These are phyloP conservation scores for Aspergillus felis DNA, from an alignment of 2,329 filamentous ascomycete species.

Conservation along the genomic window DNA sequence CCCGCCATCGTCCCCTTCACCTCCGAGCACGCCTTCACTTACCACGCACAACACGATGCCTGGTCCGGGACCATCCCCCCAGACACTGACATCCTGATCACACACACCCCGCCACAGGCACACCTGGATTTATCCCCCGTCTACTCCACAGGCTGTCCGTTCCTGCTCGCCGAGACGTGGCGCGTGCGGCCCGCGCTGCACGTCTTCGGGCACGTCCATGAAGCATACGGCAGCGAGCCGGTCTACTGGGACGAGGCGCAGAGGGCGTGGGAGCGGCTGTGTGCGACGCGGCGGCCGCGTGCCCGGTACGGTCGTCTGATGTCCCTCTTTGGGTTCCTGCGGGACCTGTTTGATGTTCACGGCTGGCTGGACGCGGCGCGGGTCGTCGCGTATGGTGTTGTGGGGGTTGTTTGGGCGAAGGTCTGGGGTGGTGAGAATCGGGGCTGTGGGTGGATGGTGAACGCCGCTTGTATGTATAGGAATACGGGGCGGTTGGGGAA, in stretches of 20 bases:
- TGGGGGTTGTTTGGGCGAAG: constrained; percentile 57
- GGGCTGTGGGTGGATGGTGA: constrained; percentile 52
- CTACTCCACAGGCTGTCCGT: constrained; percentile 65
- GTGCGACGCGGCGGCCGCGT: constrained; percentile 34
- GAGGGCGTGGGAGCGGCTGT: constrained; percentile 64
- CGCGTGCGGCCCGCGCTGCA: constrained; percentile 70
- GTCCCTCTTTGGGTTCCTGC: constrained; percentile 25
- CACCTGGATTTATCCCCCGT: constrained; percentile 58
- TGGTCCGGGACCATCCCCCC: constrained; percentile 69
- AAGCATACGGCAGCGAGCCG: constrained; percentile 64
- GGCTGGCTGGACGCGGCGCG: constrained; percentile 48
- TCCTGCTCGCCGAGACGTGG: constrained; percentile 68
- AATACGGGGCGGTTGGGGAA: constrained; percentile 35
- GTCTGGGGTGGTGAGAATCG: constrained; percentile 54
- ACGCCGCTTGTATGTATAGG: constrained; percentile 51
- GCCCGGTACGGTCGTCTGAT: constrained; percentile 21
- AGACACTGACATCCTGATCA: constrained; percentile 73
- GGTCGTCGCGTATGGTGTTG: constrained; percentile 51
- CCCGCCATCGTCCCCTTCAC: constrained; percentile 65
- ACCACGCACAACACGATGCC: constrained; percentile 60
- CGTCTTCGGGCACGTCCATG: constrained; percentile 83
- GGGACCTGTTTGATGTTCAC: constrained; percentile 33
- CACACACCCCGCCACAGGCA: constrained; percentile 72
- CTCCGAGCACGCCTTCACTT: constrained; percentile 72
- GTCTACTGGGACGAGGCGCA: constrained; percentile 74